phyloP scores from a whole-genome alignment of 2,329 filamentous ascomycete species.

The Macrophomina pseudophaseolina region DNA sequence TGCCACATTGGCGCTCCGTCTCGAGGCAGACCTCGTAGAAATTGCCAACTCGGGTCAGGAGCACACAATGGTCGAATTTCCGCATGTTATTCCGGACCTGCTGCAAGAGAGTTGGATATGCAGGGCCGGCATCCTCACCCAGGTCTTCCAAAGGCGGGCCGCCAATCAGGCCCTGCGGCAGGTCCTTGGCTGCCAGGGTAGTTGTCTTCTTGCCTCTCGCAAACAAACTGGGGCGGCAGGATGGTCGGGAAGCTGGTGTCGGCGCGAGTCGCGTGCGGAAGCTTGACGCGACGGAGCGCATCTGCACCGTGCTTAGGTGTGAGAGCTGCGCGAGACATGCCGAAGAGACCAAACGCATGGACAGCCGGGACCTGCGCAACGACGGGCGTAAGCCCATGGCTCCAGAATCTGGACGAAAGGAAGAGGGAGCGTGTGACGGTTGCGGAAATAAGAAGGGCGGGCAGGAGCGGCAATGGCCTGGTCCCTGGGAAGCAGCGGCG shows the following conservation, averaged over 20 bases:
- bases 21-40: conserved; percentile 99
- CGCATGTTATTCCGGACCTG: conserved; percentile 89
- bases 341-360: background rate
- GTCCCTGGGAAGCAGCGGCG: conserved; percentile 5
- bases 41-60: conserved; percentile 89
- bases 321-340: background rate
- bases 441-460: background rate
- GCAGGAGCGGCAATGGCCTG: background rate
- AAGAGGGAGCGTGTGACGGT: background rate
- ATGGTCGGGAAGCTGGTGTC: background rate
- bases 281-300: conserved; percentile 16
- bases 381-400: conserved; percentile 5
- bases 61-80: conserved; percentile 86
- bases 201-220: conserved; percentile 41
- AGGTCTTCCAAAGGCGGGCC: conserved; percentile 48
- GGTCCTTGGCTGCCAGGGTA: conserved; percentile 45
- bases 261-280: conserved; percentile 4
- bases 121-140: conserved; percentile 54
- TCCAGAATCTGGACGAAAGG: background rate
- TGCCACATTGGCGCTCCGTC: background rate
- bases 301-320: background rate
- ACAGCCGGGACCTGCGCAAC: background rate
- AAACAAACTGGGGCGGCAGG: conserved; percentile 29
- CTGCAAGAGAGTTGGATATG: conserved; percentile 86
- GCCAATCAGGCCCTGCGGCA: conserved; percentile 63